A percentile compares a stretch with the other conserved stretches of the same genome.
Evolutionary conservation across 2,329 filamentous ascomycete species (phyloP).

Genomic region (Botrytis paeoniae): DNA sequence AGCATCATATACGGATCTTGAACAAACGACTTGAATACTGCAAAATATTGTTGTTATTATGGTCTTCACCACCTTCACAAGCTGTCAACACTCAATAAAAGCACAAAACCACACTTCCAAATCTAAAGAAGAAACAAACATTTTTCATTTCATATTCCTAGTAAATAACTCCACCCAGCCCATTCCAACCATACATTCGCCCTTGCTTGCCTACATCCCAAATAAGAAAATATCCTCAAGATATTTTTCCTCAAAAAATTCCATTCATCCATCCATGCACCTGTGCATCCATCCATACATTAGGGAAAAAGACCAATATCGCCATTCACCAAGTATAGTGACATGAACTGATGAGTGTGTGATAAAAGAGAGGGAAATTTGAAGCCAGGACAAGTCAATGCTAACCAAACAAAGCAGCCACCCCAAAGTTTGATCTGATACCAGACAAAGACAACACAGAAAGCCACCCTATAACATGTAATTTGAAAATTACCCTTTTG

Average conservation of each 20-base stretch:
- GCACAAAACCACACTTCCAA: not conserved
- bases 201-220: slow-evolving; percentile 1
- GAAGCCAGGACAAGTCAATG: not conserved
- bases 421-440: slow-evolving; percentile 6
- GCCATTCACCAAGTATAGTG: slow-evolving; percentile 10
- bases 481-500: slow-evolving; percentile 5
- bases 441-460: slow-evolving; percentile 1
- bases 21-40: not conserved
- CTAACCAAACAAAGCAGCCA: slow-evolving; percentile 6
- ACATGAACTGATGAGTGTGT: not conserved
- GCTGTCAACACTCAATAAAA: not conserved
- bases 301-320: slow-evolving; percentile 8
- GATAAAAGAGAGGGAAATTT: not conserved
- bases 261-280: not conserved
- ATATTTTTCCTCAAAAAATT: not conserved
- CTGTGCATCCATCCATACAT: slow-evolving; percentile 9
- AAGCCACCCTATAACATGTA: slow-evolving; percentile 6
- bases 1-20: too few species aligned
- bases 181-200: slow-evolving; percentile 7
- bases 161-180: slow-evolving; percentile 1
- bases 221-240: not conserved
- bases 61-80: not conserved
- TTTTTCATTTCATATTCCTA: slow-evolving; percentile 1
- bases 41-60: not conserved
- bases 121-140: not conserved